A percentile compares a stretch with the other conserved stretches of the same genome.
These are phyloP conservation scores for Tulasnella sp. DNA, from an alignment of 768 basidiomycete species.

Conservation along the genomic window DNA sequence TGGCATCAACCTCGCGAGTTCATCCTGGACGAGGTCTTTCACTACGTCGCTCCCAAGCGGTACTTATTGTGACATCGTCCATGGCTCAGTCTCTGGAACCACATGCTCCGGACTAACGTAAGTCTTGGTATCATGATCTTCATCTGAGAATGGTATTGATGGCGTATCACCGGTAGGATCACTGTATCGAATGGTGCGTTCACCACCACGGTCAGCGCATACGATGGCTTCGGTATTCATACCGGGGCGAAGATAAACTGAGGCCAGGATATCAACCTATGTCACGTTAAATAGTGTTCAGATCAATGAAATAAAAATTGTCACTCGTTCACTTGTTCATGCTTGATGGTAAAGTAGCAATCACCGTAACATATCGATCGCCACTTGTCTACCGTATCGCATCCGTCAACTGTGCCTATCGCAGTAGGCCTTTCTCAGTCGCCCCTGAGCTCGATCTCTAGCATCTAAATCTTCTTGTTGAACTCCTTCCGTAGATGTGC, in stretches of 20 bases:
- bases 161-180: conserved; percentile 28
- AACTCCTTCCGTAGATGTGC: too few relatives aligned
- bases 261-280: too few relatives aligned
- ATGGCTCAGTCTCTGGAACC: neutral
- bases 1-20: conserved; percentile 3
- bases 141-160: neutral
- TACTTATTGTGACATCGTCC: conserved; percentile 14
- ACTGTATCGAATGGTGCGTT: conserved; percentile 39
- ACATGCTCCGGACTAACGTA: conserved; percentile 13
- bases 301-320: too few relatives aligned
- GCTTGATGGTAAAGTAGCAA: too few relatives aligned
- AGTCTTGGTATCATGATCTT: neutral
- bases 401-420: too few relatives aligned
- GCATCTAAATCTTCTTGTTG: too few relatives aligned
- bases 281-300: too few relatives aligned
- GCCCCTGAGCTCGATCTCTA: too few relatives aligned
- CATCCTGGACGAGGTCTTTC: conserved; percentile 14
- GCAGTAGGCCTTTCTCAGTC: too few relatives aligned
- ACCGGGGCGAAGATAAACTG: conserved; percentile 12
- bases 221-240: conserved; percentile 32
- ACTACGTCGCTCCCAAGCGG: conserved; percentile 10
- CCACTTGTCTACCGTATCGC: too few relatives aligned
- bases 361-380: too few relatives aligned
- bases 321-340: too few relatives aligned
- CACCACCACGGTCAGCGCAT: conserved; percentile 39